Percentiles rank a stretch among this genome's conserved stretches.
phyloP scores from a whole-genome alignment of 1,139 yeast species.

The Candida dubliniensis region DNA sequence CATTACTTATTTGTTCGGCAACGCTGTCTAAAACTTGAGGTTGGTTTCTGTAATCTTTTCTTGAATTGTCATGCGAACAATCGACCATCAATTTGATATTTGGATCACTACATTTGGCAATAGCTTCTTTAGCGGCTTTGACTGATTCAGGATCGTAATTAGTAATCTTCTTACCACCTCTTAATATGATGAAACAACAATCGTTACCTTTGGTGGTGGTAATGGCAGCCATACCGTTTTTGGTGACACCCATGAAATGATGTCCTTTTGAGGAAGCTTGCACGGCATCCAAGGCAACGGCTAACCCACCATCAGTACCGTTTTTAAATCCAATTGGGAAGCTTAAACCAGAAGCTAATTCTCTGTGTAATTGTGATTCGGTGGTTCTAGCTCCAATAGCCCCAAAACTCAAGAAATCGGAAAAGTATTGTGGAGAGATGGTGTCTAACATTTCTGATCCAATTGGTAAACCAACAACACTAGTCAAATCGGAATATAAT shows the following conservation, averaged over 20 bases:
- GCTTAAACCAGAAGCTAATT: constrained; percentile 89
- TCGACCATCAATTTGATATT: constrained; percentile 89
- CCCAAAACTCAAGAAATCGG: constrained; percentile 88
- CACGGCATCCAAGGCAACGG: constrained; percentile 92
- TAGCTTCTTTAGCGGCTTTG: constrained; percentile 62
- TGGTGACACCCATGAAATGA: constrained; percentile 91
- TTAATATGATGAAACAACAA: constrained; percentile 84
- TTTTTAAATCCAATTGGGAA: constrained; percentile 98
- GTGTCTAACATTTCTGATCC: constrained; percentile 99
- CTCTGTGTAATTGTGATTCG: constrained; percentile 95
- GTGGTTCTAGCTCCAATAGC: constrained; percentile 99
- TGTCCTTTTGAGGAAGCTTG: constrained; percentile 92
- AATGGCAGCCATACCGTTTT: constrained; percentile 85
- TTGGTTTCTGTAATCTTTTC: constrained; percentile 87
- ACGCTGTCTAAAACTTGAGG: constrained; percentile 84
- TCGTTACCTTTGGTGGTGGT: constrained; percentile 93
- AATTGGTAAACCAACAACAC: constrained; percentile 65
- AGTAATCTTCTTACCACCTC: constrained; percentile 95
- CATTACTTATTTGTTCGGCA: constrained; percentile 75
- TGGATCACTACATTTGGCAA: constrained; percentile 55
- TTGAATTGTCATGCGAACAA: constrained; percentile 96
- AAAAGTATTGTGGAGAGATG: constrained; percentile 88
- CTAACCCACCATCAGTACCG: constrained; percentile 92
- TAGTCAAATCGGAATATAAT: constrained; percentile 78
- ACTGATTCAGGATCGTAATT: constrained; percentile 81